These are phyloP conservation scores for Hypsizygus marmoreus DNA, from an alignment of 768 basidiomycete species.

Conservation along the genomic window DNA sequence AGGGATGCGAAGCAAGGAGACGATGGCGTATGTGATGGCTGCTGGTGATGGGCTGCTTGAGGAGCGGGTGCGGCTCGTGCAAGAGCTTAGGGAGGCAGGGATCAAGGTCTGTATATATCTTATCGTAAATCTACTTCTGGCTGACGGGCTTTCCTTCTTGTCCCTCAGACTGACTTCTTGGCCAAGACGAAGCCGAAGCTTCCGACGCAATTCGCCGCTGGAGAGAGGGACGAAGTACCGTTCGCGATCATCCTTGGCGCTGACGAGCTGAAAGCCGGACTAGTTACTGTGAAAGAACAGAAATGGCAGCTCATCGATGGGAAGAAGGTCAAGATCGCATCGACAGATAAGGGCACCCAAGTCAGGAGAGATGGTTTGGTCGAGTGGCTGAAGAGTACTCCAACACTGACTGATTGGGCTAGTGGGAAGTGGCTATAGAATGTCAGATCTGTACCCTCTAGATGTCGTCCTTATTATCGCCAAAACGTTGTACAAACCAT, in stretches of 20 bases:
- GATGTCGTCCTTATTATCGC: no score
- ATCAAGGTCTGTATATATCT: constrained; percentile 65
- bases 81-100: constrained; percentile 80
- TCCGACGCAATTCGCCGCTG: constrained; percentile 82
- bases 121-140: constrained; percentile 5
- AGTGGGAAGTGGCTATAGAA: constrained; percentile 29
- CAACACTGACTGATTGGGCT: constrained; percentile 46
- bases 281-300: constrained; percentile 92
- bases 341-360: constrained; percentile 63
- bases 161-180: constrained; percentile 79
- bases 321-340: constrained; percentile 66
- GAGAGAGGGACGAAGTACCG: constrained; percentile 90
- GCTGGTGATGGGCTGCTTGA: constrained; percentile 87
- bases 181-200: constrained; percentile 93
- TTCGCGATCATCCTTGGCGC: constrained; percentile 91
- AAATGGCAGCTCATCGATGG: constrained; percentile 76
- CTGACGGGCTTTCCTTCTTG: background rate
- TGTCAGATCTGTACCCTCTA: no score
- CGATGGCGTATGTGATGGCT: constrained; percentile 92
- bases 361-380: constrained; percentile 65
- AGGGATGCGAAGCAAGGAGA: constrained; percentile 83
- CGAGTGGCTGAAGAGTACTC: constrained; percentile 57
- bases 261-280: constrained; percentile 80
- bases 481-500: no score
- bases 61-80: constrained; percentile 81